These are phyloP conservation scores for Heliamphora exappendiculata DNA, from an alignment of 148 eudicot genomes.

Conservation along the genomic window DNA sequence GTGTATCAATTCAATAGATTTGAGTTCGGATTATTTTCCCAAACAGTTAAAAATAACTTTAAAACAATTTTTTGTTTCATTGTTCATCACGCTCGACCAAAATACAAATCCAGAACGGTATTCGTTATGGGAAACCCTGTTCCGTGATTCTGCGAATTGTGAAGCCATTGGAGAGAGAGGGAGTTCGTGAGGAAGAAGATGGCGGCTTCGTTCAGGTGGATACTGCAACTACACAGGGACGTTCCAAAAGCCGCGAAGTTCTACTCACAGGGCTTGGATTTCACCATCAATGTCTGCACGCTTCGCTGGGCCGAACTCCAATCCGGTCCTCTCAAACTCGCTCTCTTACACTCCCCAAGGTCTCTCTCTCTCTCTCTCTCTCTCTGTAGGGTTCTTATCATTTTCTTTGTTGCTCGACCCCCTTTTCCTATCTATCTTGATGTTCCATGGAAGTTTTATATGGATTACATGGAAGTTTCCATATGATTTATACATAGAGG, in stretches of 20 bases:
- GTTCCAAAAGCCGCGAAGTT: conserved; percentile 87
- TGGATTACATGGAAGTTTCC: too few relatives aligned
- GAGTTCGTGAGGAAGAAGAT: conserved; percentile 12
- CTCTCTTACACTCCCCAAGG: conserved; percentile 73
- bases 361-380: conserved; percentile 9
- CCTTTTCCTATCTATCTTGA: conserved; percentile 4
- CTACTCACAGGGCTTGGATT: conserved; percentile 78
- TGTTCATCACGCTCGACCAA: too few relatives aligned
- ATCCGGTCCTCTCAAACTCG: conserved; percentile 74
- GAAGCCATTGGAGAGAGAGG: not conserved
- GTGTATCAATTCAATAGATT: too few relatives aligned
- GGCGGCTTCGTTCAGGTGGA: conserved; percentile 74
- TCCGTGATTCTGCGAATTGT: not conserved
- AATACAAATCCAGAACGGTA: too few relatives aligned
- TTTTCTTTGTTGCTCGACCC: not conserved
- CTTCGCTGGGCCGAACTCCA: conserved; percentile 94
- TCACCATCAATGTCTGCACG: conserved; percentile 73
- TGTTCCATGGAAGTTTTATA: too few relatives aligned
- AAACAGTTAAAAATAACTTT: too few relatives aligned
- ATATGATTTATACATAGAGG: not conserved
- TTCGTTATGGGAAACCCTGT: not conserved
- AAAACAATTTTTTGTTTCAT: too few relatives aligned
- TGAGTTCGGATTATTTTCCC: too few relatives aligned
- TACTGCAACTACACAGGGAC: conserved; percentile 87
- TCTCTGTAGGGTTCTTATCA: not conserved